These are phyloP conservation scores for Extremus antarcticus DNA, from an alignment of 495 filamentous ascomycete genomes.

Conservation along the genomic window DNA sequence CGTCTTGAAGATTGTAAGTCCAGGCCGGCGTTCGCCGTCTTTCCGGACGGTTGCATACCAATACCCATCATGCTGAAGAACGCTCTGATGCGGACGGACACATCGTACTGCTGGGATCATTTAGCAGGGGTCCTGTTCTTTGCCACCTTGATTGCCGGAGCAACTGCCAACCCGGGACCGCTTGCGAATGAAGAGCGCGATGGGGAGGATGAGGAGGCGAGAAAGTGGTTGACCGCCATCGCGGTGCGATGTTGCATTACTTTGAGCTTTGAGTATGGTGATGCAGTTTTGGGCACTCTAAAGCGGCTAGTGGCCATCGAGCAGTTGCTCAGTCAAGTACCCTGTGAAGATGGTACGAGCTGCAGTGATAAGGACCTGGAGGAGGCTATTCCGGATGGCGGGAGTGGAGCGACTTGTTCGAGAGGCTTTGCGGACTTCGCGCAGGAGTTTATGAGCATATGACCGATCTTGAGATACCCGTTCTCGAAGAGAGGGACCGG, in stretches of 20 bases:
- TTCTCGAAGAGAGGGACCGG: background rate
- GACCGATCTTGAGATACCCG: background rate
- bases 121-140: slow-evolving; percentile 28
- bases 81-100: slow-evolving; percentile 11
- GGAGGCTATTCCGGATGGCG: background rate
- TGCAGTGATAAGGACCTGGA: background rate
- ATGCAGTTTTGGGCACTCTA: slow-evolving; percentile 18
- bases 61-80: slow-evolving; percentile 7
- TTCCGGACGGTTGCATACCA: background rate
- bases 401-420: background rate
- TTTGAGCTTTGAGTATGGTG: slow-evolving; percentile 25
- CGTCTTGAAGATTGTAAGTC: slow-evolving; percentile 5
- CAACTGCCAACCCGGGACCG: slow-evolving; percentile 13
- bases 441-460: background rate
- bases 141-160: slow-evolving; percentile 22
- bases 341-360: background rate
- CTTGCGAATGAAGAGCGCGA: background rate
- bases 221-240: slow-evolving; percentile 25
- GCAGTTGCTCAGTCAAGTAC: background rate
- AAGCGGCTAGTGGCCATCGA: slow-evolving; percentile 19
- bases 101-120: slow-evolving; percentile 22
- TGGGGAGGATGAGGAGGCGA: slow-evolving; percentile 13
- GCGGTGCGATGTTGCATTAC: slow-evolving; percentile 22
- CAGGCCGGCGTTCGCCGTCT: slow-evolving; percentile 20
- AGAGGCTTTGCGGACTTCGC: background rate